phyloP scores from a whole-genome alignment of 176 grass and related monocot species.

The Oryza longistaminata region DNA sequence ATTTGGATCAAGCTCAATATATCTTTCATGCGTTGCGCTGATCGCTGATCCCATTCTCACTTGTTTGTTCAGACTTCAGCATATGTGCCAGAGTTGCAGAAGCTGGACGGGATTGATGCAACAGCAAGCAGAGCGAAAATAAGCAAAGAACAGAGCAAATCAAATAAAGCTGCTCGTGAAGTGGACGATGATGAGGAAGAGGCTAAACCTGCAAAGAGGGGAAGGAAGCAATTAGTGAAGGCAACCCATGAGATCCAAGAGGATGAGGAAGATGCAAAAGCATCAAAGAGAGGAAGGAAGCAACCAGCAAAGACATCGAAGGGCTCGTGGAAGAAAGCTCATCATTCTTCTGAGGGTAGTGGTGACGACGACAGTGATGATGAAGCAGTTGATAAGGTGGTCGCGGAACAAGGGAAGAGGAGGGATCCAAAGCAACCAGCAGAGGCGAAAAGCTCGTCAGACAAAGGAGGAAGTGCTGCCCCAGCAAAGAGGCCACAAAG shows the following conservation, averaged over 20 bases:
- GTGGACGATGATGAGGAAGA: background rate
- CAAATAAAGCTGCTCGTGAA: no score
- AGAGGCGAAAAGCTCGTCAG: background rate
- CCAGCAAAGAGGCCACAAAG: slow-evolving; percentile 21
- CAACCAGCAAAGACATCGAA: background rate
- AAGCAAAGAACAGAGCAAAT: no score
- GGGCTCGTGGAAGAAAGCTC: background rate
- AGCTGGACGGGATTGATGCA: slow-evolving; percentile 10
- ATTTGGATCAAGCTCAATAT: background rate
- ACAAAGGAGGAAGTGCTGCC: background rate
- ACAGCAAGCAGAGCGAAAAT: background rate
- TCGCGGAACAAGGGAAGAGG: background rate
- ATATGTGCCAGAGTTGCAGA: slow-evolving; percentile 46
- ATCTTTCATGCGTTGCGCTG: background rate
- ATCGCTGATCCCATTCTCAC: background rate
- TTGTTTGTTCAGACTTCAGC: slow-evolving; percentile 30
- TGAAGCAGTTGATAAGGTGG: background rate
- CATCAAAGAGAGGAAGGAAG: slow-evolving; percentile 22
- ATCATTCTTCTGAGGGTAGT: background rate
- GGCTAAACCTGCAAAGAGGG: background rate
- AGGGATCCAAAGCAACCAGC: background rate
- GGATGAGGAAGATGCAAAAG: background rate
- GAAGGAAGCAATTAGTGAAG: background rate
- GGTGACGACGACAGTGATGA: background rate
- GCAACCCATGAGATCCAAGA: background rate